Conservation (phyloP, 192 early-diverging fungal species). For the Umbelopsis sp. region DNA sequence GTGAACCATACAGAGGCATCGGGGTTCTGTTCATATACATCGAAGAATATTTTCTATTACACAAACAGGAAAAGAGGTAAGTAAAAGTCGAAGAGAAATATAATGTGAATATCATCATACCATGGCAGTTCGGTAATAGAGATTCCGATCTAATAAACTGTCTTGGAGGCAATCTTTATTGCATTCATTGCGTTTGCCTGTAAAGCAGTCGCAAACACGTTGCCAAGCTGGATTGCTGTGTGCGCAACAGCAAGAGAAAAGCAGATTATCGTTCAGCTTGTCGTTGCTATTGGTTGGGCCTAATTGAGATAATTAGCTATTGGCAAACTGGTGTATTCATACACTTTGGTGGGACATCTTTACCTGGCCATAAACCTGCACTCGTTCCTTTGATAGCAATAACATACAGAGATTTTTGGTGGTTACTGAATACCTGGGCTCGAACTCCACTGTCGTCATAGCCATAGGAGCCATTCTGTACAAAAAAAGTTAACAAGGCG, state of each 20-base stretch:
- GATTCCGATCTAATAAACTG: slow-evolving; percentile 58
- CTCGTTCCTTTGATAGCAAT: slow-evolving; percentile 90
- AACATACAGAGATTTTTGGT: slow-evolving; percentile 66
- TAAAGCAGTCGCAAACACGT: slow-evolving; percentile 84
- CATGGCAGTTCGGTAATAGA: slow-evolving; percentile 71
- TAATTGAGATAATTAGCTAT: background rate
- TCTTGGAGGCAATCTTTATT: slow-evolving; percentile 63
- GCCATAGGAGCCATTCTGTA: slow-evolving; percentile 68
- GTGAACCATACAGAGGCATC: slow-evolving; percentile 74
- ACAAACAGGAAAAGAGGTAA: slow-evolving; percentile 40
- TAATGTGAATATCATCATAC: slow-evolving; percentile 32
- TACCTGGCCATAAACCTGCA: slow-evolving; percentile 63
- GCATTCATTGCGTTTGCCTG: slow-evolving; percentile 53
- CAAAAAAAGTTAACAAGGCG: background rate
- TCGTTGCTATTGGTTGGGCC: slow-evolving; percentile 73
- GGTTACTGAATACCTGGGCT: slow-evolving; percentile 86
- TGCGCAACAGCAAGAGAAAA: slow-evolving; percentile 97
- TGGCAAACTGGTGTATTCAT: background rate
- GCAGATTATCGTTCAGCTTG: slow-evolving; percentile 88
- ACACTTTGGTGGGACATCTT: slow-evolving; percentile 25
- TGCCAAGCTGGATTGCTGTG: slow-evolving; percentile 80
- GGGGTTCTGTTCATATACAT: slow-evolving; percentile 68
- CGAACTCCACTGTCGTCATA: slow-evolving; percentile 77
- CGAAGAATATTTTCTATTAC: slow-evolving; percentile 66
- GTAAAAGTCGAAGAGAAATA: slow-evolving; percentile 2